phyloP scores from a whole-genome alignment of 768 basidiomycete genomes.

The Piloderma croceum region DNA sequence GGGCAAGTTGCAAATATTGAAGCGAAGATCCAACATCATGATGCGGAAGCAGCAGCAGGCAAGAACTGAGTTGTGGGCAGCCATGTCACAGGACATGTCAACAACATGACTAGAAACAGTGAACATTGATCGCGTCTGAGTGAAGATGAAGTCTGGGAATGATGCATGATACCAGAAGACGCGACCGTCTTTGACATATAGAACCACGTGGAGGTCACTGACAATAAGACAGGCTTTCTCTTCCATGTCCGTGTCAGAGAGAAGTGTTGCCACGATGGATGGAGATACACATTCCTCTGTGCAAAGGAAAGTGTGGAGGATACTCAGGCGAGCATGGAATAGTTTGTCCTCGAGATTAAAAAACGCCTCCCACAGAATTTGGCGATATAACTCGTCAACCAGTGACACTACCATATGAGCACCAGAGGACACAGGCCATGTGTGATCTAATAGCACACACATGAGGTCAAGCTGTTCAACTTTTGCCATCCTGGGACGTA shows the following conservation, averaged over 20 bases:
- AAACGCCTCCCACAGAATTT: not conserved
- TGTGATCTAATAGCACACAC: too few relatives aligned
- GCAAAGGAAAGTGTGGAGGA: not conserved
- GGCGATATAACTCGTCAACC: not conserved
- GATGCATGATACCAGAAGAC: conserved; percentile 20
- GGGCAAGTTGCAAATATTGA: not conserved
- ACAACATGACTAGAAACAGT: not conserved
- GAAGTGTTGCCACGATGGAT: too few relatives aligned
- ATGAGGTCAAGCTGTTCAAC: too few relatives aligned
- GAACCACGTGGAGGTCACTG: conserved; percentile 18
- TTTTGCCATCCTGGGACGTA: too few relatives aligned
- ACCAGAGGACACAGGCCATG: too few relatives aligned
- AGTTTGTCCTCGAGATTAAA: not conserved
- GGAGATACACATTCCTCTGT: not conserved
- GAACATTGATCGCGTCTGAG: conserved; percentile 8
- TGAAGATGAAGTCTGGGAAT: conserved; percentile 18
- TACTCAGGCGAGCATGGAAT: not conserved
- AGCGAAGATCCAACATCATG: not conserved
- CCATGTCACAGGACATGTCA: conserved; percentile 9
- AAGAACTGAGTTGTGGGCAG: conserved; percentile 5
- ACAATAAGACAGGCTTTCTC: too few relatives aligned
- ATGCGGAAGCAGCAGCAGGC: not conserved
- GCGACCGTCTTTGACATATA: conserved; percentile 11
- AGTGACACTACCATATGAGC: too few relatives aligned
- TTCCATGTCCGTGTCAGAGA: too few relatives aligned